A percentile compares a stretch with the other conserved stretches of the same genome.
Evolutionary conservation across 1,139 yeast species (phyloP).

Genomic region (Diutina ranongensis): DNA sequence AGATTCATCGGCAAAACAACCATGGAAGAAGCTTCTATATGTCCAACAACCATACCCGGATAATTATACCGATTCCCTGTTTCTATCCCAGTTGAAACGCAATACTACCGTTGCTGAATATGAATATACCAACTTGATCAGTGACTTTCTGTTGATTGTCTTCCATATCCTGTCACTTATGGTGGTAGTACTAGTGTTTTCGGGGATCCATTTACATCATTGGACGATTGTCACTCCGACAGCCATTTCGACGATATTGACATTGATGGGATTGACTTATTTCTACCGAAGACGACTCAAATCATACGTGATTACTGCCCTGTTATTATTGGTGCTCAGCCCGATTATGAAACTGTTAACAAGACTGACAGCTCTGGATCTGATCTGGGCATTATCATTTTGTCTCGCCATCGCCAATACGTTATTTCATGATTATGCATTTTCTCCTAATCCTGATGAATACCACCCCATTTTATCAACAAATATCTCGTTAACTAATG

Average conservation of each 20-base stretch:
- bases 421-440: conserved; percentile 54
- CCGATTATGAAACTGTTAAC: conserved; percentile 88
- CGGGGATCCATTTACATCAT: conserved; percentile 36
- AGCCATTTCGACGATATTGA: conserved; percentile 15
- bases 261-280: conserved; percentile 19
- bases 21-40: conserved; percentile 86
- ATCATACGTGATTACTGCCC: conserved; percentile 56
- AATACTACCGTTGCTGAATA: conserved; percentile 66
- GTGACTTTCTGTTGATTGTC: conserved; percentile 60
- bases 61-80: conserved; percentile 75
- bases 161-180: conserved; percentile 54
- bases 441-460: conserved; percentile 15
- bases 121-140: conserved; percentile 47
- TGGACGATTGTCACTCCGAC: conserved; percentile 36
- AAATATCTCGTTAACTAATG: conserved; percentile 74
- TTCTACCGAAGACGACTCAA: conserved; percentile 21
- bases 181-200: conserved; percentile 50
- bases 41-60: conserved; percentile 82
- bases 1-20: conserved; percentile 9
- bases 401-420: conserved; percentile 65
- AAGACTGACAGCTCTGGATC: conserved; percentile 81
- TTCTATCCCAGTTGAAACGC: conserved; percentile 65
- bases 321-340: conserved; percentile 65
- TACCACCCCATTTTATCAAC: conserved; percentile 63
- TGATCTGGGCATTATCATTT: conserved; percentile 86